phyloP scores from a whole-genome alignment of 345 rosid species.

The Nasturtium officinale region DNA sequence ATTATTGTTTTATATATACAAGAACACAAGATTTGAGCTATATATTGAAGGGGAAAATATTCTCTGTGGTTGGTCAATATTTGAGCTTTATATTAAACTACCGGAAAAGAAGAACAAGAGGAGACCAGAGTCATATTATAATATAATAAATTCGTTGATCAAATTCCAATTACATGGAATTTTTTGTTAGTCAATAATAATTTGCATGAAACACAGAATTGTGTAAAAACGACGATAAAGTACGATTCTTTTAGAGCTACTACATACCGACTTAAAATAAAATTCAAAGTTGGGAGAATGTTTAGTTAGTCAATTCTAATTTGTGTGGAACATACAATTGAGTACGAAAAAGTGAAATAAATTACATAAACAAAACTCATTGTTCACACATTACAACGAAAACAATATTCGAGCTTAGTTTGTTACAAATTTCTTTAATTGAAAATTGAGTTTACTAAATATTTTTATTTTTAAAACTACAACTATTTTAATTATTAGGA shows the following conservation, averaged over 20 bases:
- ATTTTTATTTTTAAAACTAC: background rate
- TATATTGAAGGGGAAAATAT: no score
- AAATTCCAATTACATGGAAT: background rate
- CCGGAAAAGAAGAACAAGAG: conserved; percentile 4
- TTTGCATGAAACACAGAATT: conserved; percentile 9
- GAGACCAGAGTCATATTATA: conserved; percentile 23
- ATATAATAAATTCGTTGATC: background rate
- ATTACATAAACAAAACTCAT: background rate
- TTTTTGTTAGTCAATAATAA: background rate
- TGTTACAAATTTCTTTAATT: no score
- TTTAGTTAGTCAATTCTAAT: background rate
- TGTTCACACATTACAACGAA: conserved; percentile 19
- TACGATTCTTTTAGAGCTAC: background rate
- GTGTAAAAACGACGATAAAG: background rate
- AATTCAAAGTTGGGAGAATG: background rate
- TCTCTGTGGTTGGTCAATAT: conserved; percentile 7
- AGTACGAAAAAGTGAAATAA: conserved; percentile 14
- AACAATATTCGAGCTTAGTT: background rate
- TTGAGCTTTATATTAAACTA: background rate
- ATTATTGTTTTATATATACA: no score
- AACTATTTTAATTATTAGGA: background rate
- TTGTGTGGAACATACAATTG: conserved; percentile 10
- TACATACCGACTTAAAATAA: background rate
- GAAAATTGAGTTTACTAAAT: background rate
- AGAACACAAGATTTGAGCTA: no score